A percentile compares a stretch with the other conserved stretches of the same genome.
phyloP scores from a whole-genome alignment of 768 basidiomycete species.

The Xerocomellus amylosporus region DNA sequence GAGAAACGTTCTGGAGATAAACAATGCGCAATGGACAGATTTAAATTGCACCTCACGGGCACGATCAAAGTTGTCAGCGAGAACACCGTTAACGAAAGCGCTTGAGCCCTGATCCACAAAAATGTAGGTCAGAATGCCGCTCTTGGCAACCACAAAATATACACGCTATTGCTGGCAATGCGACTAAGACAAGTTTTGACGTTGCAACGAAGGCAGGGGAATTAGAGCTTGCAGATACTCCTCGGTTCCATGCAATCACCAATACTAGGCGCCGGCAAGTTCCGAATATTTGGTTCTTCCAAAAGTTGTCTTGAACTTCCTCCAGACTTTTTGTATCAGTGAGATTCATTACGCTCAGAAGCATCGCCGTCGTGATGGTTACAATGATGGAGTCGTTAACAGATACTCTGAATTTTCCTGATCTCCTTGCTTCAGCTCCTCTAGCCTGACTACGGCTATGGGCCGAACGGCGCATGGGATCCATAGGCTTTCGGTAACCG shows the following conservation, averaged over 20 bases:
- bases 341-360: conserved; percentile 28
- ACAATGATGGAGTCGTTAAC: conserved; percentile 18
- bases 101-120: conserved; percentile 3
- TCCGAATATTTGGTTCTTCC: conserved; percentile 19
- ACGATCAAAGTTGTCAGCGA: conserved; percentile 11
- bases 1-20: conserved; percentile 18
- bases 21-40: conserved; percentile 19
- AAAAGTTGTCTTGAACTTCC: conserved; percentile 19
- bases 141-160: conserved; percentile 4
- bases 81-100: conserved; percentile 10
- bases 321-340: conserved; percentile 23
- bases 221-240: conserved; percentile 13
- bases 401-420: conserved; percentile 4
- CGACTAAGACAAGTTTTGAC: conserved; percentile 17
- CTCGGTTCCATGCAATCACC: conserved; percentile 16
- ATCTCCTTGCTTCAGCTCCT: not conserved
- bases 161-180: conserved; percentile 1
- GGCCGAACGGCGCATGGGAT: not conserved
- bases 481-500: not conserved
- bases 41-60: conserved; percentile 13
- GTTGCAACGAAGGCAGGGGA: conserved; percentile 23
- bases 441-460: not conserved
- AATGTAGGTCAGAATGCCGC: conserved; percentile 12
- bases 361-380: conserved; percentile 28
- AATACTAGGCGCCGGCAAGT: conserved; percentile 20